Conservation (phyloP, 75 land plant species). For the Isoetes taiwanensis region DNA sequence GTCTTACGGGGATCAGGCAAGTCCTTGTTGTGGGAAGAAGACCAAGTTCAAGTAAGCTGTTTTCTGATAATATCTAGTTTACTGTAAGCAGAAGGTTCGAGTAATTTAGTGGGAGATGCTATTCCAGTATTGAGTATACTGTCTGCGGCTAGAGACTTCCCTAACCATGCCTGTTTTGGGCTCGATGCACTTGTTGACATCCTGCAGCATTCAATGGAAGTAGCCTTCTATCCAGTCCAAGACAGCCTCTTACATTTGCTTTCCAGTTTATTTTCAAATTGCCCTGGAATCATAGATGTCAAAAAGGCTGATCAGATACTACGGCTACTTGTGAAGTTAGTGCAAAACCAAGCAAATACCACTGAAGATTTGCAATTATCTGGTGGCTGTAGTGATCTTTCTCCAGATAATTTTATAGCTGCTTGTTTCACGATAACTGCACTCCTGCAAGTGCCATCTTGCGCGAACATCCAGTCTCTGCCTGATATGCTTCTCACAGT, state of each 20-base stretch:
- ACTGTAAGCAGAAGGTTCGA: constrained; percentile 38
- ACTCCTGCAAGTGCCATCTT: constrained; percentile 42
- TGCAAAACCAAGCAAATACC: constrained; percentile 13
- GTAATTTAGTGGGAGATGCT: constrained; percentile 32
- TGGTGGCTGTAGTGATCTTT: constrained; percentile 35
- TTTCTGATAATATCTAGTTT: neutral
- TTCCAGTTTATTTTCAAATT: constrained; percentile 26
- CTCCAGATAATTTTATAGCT: constrained; percentile 36
- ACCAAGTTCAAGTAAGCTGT: neutral
- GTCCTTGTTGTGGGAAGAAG: neutral
- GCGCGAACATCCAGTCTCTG: constrained; percentile 17
- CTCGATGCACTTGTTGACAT: constrained; percentile 43
- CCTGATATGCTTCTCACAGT: neutral
- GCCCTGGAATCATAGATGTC: constrained; percentile 51
- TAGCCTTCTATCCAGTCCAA: constrained; percentile 58
- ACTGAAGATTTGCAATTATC: no score
- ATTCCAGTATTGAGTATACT: constrained; percentile 47
- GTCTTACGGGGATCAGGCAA: constrained; percentile 68
- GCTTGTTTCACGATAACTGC: constrained; percentile 43
- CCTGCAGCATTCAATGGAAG: constrained; percentile 40
- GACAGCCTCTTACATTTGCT: constrained; percentile 39
- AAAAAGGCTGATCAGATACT: constrained; percentile 52
- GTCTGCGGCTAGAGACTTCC: constrained; percentile 42
- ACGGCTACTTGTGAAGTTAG: constrained; percentile 16
- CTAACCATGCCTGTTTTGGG: constrained; percentile 50